phyloP scores from a whole-genome alignment of 768 basidiomycete species.

The Trametopsis cervina region DNA sequence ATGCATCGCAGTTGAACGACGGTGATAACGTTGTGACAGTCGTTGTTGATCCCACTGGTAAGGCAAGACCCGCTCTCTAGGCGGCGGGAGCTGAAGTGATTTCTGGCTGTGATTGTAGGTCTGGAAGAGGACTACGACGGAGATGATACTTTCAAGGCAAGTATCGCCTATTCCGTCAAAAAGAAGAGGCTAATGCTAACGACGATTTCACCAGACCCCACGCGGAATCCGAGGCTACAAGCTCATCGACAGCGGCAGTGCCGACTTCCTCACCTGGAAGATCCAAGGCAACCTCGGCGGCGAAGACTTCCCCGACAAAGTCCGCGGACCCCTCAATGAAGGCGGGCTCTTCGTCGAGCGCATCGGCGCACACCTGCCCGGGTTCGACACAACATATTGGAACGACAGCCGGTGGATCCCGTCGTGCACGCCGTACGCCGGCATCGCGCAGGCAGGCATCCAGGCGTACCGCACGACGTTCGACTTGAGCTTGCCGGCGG shows the following conservation, averaged over 20 bases:
- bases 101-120: slow-evolving; percentile 4
- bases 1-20: slow-evolving; percentile 9
- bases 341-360: slow-evolving; percentile 25
- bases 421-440: slow-evolving; percentile 12
- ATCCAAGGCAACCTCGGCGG: slow-evolving; percentile 22
- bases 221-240: slow-evolving; percentile 24
- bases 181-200: background rate
- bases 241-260: slow-evolving; percentile 15
- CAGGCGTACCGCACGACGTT: slow-evolving; percentile 24
- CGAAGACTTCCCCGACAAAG: slow-evolving; percentile 24
- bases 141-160: slow-evolving; percentile 16
- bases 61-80: background rate
- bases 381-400: slow-evolving; percentile 13
- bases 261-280: slow-evolving; percentile 22
- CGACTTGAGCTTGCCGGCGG: slow-evolving; percentile 18
- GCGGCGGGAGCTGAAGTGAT: background rate
- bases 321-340: slow-evolving; percentile 25
- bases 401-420: background rate
- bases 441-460: slow-evolving; percentile 17
- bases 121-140: slow-evolving; percentile 21
- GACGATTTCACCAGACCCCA: slow-evolving; percentile 14
- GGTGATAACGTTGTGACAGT: slow-evolving; percentile 20
- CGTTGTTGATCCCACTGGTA: slow-evolving; percentile 18
- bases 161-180: background rate
- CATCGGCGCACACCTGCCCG: slow-evolving; percentile 23